Percentiles rank a stretch among this genome's conserved stretches.
These are phyloP conservation scores for Rhodotorula taiwanensis DNA, from an alignment of 768 basidiomycete genomes.

Conservation along the genomic window DNA sequence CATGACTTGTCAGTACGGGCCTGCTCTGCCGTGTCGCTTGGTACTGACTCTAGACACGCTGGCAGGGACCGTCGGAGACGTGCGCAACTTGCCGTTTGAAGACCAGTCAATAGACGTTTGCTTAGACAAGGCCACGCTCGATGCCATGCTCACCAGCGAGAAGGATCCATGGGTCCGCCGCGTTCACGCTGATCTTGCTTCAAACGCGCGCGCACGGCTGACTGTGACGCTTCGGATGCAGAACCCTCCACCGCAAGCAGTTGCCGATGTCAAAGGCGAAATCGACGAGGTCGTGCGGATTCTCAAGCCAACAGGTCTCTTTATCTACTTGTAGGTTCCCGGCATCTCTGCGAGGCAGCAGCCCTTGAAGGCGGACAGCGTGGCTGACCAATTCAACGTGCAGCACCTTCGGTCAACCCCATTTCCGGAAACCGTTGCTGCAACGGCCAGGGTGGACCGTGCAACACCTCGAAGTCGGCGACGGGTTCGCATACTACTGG, in stretches of 20 bases:
- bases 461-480: conserved; percentile 65
- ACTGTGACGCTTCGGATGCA: too few relatives aligned
- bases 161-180: conserved; percentile 47
- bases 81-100: conserved; percentile 60
- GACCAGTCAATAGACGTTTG: conserved; percentile 64
- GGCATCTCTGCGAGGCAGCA: too few relatives aligned
- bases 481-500: conserved; percentile 42
- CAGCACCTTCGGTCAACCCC: conserved; percentile 63
- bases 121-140: conserved; percentile 82
- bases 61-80: conserved; percentile 69
- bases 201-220: too few relatives aligned
- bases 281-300: conserved; percentile 69
- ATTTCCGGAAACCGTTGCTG: conserved; percentile 69
- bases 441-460: conserved; percentile 55
- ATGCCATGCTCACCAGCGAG: conserved; percentile 70
- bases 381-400: too few relatives aligned
- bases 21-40: neutral
- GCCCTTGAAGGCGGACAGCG: neutral
- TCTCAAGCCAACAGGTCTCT: conserved; percentile 54
- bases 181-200: neutral
- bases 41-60: neutral
- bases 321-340: conserved; percentile 55
- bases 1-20: conserved; percentile 60
- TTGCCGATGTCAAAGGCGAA: conserved; percentile 66
- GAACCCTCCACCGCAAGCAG: conserved; percentile 67